Conservation (phyloP, 306 rosid species). For the Mimosa bimucronata region DNA sequence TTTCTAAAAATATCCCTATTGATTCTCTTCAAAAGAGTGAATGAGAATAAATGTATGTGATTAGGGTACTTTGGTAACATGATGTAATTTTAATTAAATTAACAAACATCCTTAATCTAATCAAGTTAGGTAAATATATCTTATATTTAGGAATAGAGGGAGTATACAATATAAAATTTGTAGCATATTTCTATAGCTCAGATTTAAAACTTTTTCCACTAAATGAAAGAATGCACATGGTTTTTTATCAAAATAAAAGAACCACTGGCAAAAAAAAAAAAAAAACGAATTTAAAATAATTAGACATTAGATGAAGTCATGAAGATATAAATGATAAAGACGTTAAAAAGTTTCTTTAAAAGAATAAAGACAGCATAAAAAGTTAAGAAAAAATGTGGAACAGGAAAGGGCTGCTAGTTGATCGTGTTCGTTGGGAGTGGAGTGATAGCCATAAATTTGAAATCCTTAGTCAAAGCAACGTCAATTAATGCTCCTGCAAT, state of each 20-base stretch:
- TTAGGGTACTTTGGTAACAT: no score
- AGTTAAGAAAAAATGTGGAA: neutral
- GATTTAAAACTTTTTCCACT: neutral
- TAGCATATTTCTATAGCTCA: neutral
- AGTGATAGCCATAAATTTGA: neutral
- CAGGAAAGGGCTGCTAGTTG: neutral
- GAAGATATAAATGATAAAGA: neutral
- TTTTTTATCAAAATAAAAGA: no score
- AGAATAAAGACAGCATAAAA: neutral
- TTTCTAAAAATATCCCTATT: no score
- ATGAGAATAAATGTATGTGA: no score
- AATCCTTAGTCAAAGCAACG: conserved; percentile 18
- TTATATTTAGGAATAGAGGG: no score
- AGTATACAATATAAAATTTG: neutral
- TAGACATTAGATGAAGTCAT: no score
- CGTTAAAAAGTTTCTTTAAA: neutral
- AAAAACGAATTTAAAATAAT: no score
- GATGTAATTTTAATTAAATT: no score
- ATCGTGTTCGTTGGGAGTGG: neutral
- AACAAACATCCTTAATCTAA: no score
- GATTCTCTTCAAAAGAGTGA: no score
- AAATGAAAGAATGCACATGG: neutral
- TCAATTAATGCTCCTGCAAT: neutral
- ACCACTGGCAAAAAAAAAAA: no score
- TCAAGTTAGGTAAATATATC: no score